Percentiles rank a stretch among this genome's conserved stretches.
These are phyloP conservation scores for Fusarium pseudonygamai DNA, from an alignment of 2,329 filamentous ascomycete genomes.

Conservation along the genomic window DNA sequence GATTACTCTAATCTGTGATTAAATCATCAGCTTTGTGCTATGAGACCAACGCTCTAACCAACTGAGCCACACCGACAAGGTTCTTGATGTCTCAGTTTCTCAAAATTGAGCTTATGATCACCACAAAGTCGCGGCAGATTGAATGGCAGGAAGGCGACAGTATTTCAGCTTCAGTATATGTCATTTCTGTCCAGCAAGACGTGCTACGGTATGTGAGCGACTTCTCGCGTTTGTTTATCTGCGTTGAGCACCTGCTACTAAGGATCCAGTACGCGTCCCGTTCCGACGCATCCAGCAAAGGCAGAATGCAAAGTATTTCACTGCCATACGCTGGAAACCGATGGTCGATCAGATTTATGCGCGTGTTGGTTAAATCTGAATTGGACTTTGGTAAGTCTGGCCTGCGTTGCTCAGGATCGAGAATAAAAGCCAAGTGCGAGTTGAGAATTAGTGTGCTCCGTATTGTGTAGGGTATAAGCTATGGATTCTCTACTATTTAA, in stretches of 20 bases:
- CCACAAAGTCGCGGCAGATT: fast-evolving
- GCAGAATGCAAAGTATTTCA: not conserved
- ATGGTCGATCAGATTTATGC: not conserved
- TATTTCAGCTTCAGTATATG: fast-evolving
- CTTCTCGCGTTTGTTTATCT: fast-evolving
- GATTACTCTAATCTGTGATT: not conserved
- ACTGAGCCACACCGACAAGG: not conserved
- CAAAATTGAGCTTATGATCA: fast-evolving
- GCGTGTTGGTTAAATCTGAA: too few relatives aligned
- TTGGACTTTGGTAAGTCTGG: not conserved
- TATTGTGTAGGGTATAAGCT: not conserved
- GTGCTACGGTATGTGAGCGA: fast-evolving
- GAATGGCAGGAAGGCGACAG: fast-evolving
- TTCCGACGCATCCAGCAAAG: not conserved
- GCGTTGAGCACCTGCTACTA: fast-evolving
- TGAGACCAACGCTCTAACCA: not conserved
- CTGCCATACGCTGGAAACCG: not conserved
- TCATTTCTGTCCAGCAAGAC: fast-evolving
- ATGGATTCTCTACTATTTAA: not conserved
- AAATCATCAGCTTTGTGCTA: not conserved
- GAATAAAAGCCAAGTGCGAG: too few relatives aligned
- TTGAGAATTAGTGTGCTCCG: too few relatives aligned
- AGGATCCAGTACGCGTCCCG: fast-evolving
- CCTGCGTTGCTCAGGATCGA: too few relatives aligned
- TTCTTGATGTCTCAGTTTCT: not conserved